Evolutionary conservation across 176 grass and related monocot species (phyloP).

Genomic region (Hsuehochloa calcarea): DNA sequence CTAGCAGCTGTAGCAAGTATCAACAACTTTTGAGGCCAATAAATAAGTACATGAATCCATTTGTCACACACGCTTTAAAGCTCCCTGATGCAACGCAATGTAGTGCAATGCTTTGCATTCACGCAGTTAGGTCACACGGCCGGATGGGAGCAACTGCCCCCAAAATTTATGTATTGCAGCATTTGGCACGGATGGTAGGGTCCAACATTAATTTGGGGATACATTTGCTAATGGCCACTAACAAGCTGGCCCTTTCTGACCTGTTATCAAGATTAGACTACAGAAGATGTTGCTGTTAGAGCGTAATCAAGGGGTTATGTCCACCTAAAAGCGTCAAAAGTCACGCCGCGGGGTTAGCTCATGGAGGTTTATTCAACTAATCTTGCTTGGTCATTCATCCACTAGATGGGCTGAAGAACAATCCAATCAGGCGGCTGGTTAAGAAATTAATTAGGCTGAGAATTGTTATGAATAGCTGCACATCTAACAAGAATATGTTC

Average conservation of each 20-base stretch:
- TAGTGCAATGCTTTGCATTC: background rate
- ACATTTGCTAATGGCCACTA: background rate
- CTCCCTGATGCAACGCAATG: background rate
- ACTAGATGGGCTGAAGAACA: conserved; percentile 12
- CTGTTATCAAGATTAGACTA: background rate
- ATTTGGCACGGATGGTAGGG: conserved; percentile 47
- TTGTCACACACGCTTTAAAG: conserved; percentile 4
- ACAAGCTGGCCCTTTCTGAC: background rate
- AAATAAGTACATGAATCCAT: background rate
- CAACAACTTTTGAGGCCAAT: conserved; percentile 35
- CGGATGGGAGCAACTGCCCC: conserved; percentile 5
- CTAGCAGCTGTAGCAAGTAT: background rate
- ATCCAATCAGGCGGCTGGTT: conserved; percentile 16
- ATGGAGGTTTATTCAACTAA: conserved; percentile 3
- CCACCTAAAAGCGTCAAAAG: background rate
- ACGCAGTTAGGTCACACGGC: background rate
- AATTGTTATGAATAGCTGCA: no score
- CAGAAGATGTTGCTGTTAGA: conserved; percentile 20
- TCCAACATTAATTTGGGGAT: conserved; percentile 14
- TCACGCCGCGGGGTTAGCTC: background rate
- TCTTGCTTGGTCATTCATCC: conserved; percentile 8
- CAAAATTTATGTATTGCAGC: conserved; percentile 17
- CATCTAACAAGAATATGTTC: no score
- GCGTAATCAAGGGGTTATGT: conserved; percentile 19
- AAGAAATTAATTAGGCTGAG: background rate